phyloP scores from a whole-genome alignment of 2,329 filamentous ascomycete genomes.

The Fusarium sp. region DNA sequence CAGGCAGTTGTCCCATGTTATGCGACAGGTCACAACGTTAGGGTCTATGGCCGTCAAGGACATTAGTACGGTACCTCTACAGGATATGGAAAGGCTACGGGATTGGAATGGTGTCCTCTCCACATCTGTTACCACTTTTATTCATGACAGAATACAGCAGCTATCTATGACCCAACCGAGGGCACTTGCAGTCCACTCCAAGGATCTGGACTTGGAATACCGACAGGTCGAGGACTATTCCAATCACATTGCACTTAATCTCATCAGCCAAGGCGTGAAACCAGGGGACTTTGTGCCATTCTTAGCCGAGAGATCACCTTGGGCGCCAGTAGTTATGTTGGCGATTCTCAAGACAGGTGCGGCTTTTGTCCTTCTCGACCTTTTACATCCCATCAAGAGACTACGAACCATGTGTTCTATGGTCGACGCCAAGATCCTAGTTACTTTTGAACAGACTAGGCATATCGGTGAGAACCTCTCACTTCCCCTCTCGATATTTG shows the following conservation, averaged over 20 bases:
- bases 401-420: slow-evolving; percentile 3
- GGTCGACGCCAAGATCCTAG: background rate
- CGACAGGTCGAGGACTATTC: background rate
- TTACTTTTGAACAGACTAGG: background rate
- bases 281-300: slow-evolving; percentile 1
- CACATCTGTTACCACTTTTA: background rate
- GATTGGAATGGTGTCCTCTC: background rate
- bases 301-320: background rate
- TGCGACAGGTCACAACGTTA: background rate
- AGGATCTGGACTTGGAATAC: background rate
- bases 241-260: background rate
- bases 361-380: slow-evolving; percentile 1
- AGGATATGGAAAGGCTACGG: background rate
- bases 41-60: background rate
- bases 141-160: background rate
- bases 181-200: background rate
- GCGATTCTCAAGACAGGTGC: slow-evolving; percentile 3
- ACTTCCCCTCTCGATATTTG: background rate
- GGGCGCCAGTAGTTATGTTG: slow-evolving; percentile 2
- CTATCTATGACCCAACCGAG: background rate
- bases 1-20: background rate
- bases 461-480: background rate
- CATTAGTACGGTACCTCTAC: background rate
- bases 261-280: background rate
- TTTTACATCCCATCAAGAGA: background rate